Conservation (phyloP, 306 rosid genomes). For the Alnus rubra region DNA sequence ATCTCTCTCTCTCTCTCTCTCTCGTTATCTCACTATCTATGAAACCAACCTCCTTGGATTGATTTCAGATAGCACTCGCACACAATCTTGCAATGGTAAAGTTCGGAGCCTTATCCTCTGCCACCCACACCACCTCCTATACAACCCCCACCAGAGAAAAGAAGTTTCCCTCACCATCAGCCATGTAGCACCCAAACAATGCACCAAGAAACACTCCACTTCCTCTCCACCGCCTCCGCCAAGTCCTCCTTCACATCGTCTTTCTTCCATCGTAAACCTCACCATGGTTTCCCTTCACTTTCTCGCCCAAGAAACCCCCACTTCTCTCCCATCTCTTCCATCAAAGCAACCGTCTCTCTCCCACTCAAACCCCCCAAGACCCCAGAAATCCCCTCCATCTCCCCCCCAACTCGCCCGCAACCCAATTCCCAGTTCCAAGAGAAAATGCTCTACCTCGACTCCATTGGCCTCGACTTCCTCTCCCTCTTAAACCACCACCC, state of each 20-base stretch:
- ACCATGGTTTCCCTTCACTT: slow-evolving; percentile 23
- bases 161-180: slow-evolving; percentile 17
- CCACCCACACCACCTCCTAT: background rate
- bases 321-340: slow-evolving; percentile 18
- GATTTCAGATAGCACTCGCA: background rate
- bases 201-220: slow-evolving; percentile 29
- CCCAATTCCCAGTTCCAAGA: slow-evolving; percentile 45
- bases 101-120: slow-evolving; percentile 4
- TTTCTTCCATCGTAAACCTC: background rate
- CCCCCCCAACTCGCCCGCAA: slow-evolving; percentile 6
- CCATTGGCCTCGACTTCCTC: slow-evolving; percentile 77
- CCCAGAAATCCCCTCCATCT: slow-evolving; percentile 3
- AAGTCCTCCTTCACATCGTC: background rate
- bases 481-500: slow-evolving; percentile 69
- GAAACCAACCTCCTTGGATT: background rate
- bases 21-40: background rate
- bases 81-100: background rate
- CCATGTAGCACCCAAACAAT: slow-evolving; percentile 1
- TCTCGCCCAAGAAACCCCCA: background rate
- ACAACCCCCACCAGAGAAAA: background rate
- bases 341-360: slow-evolving; percentile 24
- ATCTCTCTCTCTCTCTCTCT: background rate
- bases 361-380: slow-evolving; percentile 19
- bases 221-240: slow-evolving; percentile 23
- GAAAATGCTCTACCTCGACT: slow-evolving; percentile 77